Evolutionary conservation across 2,329 filamentous ascomycete species (phyloP), one percentile per base, ranked within the genome.

Genomic region (Fusarium mundagurra): DNA sequence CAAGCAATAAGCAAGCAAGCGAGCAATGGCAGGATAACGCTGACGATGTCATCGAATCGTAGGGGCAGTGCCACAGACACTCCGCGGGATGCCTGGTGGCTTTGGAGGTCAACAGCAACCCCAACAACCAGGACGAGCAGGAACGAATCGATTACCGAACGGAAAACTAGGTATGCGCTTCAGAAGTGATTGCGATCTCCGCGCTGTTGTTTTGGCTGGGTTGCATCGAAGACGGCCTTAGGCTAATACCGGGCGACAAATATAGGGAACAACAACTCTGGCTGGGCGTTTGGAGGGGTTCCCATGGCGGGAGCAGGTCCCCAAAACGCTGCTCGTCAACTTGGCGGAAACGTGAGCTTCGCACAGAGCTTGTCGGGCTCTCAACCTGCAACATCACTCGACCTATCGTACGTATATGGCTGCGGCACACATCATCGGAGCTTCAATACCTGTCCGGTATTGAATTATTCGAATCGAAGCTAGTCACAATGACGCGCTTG

Each of bases 301-400:
- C 89, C 90, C 33, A 91, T 92, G 88, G 87, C 89, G 66, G 84
- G 84, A 76, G 86, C 86, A 77, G 85, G 85, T 48, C 84, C 90
- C 65, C 88, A 86, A 78, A 89, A 86, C 73, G 84, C 86, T 57
- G 81, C 84, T 62, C 85, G 88, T 78, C 87, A 90, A 83, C 82
- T 90, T 78, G 86, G 87, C 71, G 85, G 89, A 76, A 90, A 88
- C 81, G 84, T 90, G 67, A 92, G 90, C 81, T 92, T 92, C 82
- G 90, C 90, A 55, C 90, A 92, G 80, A 92, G 89, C 79, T 84
- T 92, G 78, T 88, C 87, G 78, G 89, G 89, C 71, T 91, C 90
- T 66, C 90, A 91, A 82, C 87, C 89, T 76, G 84, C 88, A 75
- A 90, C 90, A 72, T 87, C 90, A 47, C 82, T 92, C 69, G 91